These are phyloP conservation scores for Gossypium bickii DNA, from an alignment of 345 rosid species.

Conservation along the genomic window DNA sequence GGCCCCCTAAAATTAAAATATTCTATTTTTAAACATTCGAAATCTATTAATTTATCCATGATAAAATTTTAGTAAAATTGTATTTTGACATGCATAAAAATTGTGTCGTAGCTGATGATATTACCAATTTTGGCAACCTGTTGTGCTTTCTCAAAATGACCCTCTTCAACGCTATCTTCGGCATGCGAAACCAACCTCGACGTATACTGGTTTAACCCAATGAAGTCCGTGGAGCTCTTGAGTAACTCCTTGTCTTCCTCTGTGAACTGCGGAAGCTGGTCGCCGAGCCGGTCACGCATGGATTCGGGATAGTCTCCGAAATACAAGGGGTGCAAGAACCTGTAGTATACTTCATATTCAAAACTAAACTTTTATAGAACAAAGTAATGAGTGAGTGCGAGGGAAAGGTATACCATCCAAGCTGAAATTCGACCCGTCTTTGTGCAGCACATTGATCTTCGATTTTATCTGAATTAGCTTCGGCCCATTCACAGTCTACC, in stretches of 20 bases:
- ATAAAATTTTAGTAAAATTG: too few species aligned
- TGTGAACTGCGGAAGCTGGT: conserved; percentile 64
- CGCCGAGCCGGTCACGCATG: conserved; percentile 62
- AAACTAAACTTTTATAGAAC: not conserved
- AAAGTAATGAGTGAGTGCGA: not conserved
- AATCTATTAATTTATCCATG: too few species aligned
- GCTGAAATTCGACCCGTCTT: conserved; percentile 74
- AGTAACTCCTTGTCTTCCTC: conserved; percentile 62
- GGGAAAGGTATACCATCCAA: conserved; percentile 62
- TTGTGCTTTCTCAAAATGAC: conserved; percentile 53
- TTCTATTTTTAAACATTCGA: too few species aligned
- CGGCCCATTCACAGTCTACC: conserved; percentile 70
- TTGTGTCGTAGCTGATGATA: not conserved
- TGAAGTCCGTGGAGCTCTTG: conserved; percentile 55
- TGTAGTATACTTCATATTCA: conserved; percentile 13
- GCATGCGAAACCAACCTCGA: conserved; percentile 67
- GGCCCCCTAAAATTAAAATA: too few species aligned
- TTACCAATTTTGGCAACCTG: conserved; percentile 61
- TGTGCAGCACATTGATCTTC: conserved; percentile 59
- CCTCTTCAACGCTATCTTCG: conserved; percentile 37
- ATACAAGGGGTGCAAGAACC: conserved; percentile 80
- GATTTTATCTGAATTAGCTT: conserved; percentile 48
- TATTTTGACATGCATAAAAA: too few species aligned
- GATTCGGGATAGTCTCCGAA: conserved; percentile 77
- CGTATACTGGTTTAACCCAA: conserved; percentile 85